Evolutionary conservation across 495 filamentous ascomycete species (phyloP).

Genomic region (Neurospora sp.): DNA sequence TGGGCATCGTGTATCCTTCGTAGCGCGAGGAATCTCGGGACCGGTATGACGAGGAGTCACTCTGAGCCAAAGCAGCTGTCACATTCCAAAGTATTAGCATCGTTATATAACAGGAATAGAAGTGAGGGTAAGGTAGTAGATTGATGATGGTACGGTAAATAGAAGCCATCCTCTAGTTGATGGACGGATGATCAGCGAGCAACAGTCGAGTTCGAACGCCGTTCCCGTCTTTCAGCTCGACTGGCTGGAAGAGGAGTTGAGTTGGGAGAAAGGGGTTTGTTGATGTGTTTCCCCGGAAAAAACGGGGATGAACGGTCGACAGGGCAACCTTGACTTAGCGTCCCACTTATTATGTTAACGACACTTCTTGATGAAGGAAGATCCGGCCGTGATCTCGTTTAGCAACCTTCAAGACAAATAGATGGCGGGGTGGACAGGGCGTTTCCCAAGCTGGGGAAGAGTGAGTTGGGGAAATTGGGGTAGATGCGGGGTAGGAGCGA

Average conservation of each 20-base stretch:
- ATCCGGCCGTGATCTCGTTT: no score
- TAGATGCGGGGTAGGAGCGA: neutral
- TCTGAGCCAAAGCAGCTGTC: neutral
- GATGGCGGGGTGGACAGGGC: neutral
- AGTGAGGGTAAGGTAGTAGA: neutral
- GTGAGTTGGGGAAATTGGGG: neutral
- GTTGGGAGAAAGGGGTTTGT: neutral
- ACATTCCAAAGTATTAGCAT: neutral
- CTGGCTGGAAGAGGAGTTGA: neutral
- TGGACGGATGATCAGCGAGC: neutral
- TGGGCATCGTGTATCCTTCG: neutral
- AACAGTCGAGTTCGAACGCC: neutral
- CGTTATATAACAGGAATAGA: neutral
- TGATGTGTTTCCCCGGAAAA: neutral
- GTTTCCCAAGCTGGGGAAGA: neutral
- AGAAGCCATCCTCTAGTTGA: neutral
- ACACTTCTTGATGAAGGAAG: no score
- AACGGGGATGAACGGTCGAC: neutral
- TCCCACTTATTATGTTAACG: neutral
- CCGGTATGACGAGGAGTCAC: neutral
- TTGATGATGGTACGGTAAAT: neutral
- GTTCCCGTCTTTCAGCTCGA: neutral
- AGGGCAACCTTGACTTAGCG: neutral
- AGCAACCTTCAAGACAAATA: no score
- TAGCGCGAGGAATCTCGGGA: neutral